These are phyloP conservation scores for Drechslerella coelobrocha DNA, from an alignment of 2,329 filamentous ascomycete genomes.

Conservation along the genomic window DNA sequence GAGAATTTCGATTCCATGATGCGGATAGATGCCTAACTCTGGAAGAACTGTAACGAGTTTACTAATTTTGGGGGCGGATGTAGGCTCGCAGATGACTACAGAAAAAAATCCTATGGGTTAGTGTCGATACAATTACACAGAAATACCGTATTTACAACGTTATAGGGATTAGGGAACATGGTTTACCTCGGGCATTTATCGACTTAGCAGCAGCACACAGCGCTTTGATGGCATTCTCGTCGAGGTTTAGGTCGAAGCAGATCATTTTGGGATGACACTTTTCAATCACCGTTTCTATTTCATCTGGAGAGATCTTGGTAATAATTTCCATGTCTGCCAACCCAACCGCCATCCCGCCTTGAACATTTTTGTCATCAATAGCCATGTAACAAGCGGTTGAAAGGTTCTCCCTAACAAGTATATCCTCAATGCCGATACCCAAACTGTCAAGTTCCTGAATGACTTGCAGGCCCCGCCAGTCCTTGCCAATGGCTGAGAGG, in stretches of 20 bases:
- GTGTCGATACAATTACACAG: neutral
- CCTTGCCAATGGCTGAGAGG: constrained; percentile 26
- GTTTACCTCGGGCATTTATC: too few relatives aligned
- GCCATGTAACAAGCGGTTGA: constrained; percentile 29
- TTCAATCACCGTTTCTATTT: constrained; percentile 4
- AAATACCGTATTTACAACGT: neutral
- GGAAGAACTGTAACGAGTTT: neutral
- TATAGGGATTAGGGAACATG: neutral
- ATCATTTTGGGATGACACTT: constrained; percentile 17
- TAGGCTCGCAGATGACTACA: constrained; percentile 41
- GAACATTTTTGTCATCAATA: constrained; percentile 6
- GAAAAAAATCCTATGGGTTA: neutral
- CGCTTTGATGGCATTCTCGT: neutral
- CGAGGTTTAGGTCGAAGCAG: constrained; percentile 38
- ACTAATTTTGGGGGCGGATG: constrained; percentile 18
- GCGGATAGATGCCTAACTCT: neutral
- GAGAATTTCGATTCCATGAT: constrained; percentile 23
- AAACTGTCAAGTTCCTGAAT: constrained; percentile 19
- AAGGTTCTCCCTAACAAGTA: neutral
- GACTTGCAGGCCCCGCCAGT: constrained; percentile 10
- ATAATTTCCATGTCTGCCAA: constrained; percentile 31
- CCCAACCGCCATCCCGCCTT: constrained; percentile 7
- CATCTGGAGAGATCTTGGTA: neutral
- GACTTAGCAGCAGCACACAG: constrained; percentile 28
- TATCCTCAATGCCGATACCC: constrained; percentile 9